These are phyloP conservation scores for Patellaria atrata DNA, from an alignment of 495 filamentous ascomycete species.

Conservation along the genomic window DNA sequence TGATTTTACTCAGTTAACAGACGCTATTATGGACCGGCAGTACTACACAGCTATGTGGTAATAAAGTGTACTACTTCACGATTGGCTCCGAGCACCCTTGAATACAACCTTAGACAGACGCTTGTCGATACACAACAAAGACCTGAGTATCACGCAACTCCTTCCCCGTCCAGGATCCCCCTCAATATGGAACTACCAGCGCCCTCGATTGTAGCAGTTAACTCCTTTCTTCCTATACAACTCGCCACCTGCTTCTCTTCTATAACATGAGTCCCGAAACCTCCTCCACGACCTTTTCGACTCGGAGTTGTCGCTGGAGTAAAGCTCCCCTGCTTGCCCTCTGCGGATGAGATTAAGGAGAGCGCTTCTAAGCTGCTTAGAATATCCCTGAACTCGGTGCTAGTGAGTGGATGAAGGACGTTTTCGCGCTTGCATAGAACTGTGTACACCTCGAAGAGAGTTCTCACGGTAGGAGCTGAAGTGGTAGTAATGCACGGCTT, in stretches of 20 bases:
- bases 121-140: too few species aligned
- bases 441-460: constrained; percentile 66
- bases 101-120: too few species aligned
- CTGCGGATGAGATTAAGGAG: constrained; percentile 58
- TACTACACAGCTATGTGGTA: too few species aligned
- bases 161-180: constrained; percentile 25
- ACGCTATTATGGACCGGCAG: too few species aligned
- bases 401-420: constrained; percentile 70
- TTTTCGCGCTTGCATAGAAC: constrained; percentile 68
- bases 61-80: too few species aligned
- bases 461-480: constrained; percentile 56
- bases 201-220: constrained; percentile 20
- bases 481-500: constrained; percentile 23
- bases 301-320: constrained; percentile 22
- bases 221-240: constrained; percentile 21
- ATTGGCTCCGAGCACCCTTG: too few species aligned
- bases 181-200: constrained; percentile 24
- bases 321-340: constrained; percentile 36
- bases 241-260: constrained; percentile 27
- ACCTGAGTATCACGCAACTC: too few species aligned
- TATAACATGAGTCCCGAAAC: constrained; percentile 20
- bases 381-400: constrained; percentile 86
- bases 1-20: too few species aligned
- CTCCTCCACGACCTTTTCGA: constrained; percentile 20
- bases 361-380: constrained; percentile 77